Evolutionary conservation across 768 basidiomycete genomes (phyloP), one percentile per base, ranked within the genome.

Genomic region (Agrocybe pediades): DNA sequence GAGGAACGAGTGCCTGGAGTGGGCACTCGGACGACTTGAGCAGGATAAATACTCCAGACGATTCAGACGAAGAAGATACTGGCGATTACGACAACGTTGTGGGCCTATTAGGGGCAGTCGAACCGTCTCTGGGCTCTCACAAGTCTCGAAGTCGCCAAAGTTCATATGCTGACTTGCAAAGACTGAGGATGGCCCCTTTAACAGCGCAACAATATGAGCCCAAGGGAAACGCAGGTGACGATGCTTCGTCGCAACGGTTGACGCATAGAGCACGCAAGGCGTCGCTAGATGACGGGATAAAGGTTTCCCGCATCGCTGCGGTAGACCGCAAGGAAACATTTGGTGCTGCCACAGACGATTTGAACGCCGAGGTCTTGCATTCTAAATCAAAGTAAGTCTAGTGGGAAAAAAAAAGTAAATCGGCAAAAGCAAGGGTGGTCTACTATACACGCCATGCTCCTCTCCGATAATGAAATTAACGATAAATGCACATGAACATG

Each of bases 1-100:
- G 82, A 44, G 90, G 92, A n/a, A 92, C 91, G 2, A 91, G 87
- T 62, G 91, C 85, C n/a, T 95, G 92, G 93, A 83, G 83, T 26
- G 89, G 84, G 16, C 67, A 65, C 25, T 70, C 69, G 36, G 84
- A 82, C 45, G 85, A 86, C 64, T 74, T 68, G 65, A 90, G 83
- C 71, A 73, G 86, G 43, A 74, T 85, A 17, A 79, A 74, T 33
- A 89, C 88, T 7, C 90, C 91, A 0, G 86, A 88, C 46, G 85
- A 83, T 43, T 86, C 88, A 13, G 94, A 95, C 61, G 90, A 92
- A 23, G 92, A 95, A 64, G 92, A 92, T 46, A 81, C 83, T 44
- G 93, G 92, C 36, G 94, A 96, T 70, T 95, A 95, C 67, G 94
- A 96, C 67, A 84, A 95, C 69, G 89, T 95, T 43, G 79, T 93